Conservation (phyloP, 2,329 filamentous ascomycete species). For the Albifimbria verrucaria region DNA sequence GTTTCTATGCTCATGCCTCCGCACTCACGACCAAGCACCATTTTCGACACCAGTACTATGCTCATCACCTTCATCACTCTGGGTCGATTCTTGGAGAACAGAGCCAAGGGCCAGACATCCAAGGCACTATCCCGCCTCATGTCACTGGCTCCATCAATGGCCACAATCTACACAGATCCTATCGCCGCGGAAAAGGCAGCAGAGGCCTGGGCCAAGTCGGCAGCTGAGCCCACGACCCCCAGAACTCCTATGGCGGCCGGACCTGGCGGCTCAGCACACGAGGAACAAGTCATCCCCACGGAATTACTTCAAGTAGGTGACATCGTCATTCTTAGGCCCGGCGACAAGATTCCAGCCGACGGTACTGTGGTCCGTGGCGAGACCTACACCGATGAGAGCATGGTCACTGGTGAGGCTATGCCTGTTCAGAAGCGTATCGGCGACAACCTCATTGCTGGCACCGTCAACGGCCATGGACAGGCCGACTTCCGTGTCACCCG, state of each 20-base stretch:
- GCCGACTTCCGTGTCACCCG: conserved; percentile 90
- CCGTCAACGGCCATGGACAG: conserved; percentile 89
- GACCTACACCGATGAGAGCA: conserved; percentile 93
- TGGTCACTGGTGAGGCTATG: conserved; percentile 97
- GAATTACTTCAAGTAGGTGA: conserved; percentile 93
- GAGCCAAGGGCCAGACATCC: conserved; percentile 93
- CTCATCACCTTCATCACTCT: conserved; percentile 93
- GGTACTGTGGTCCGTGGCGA: conserved; percentile 83
- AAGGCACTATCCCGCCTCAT: conserved; percentile 90
- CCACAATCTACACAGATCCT: conserved; percentile 91
- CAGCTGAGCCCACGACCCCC: conserved; percentile 28
- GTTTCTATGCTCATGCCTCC: conserved; percentile 74
- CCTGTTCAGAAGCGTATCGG: conserved; percentile 87
- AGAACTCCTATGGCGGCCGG: conserved; percentile 35
- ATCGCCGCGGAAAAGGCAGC: conserved; percentile 90
- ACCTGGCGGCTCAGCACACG: conserved; percentile 59
- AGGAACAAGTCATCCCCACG: conserved; percentile 84
- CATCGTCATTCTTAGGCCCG: conserved; percentile 86
- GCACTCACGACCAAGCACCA: conserved; percentile 77
- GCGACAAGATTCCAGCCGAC: conserved; percentile 95
- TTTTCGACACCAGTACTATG: conserved; percentile 99
- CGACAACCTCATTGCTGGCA: conserved; percentile 80
- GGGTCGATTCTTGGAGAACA: conserved; percentile 88
- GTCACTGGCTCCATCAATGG: conserved; percentile 95
- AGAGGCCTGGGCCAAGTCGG: conserved; percentile 61